Percentiles rank a stretch among this genome's conserved stretches.
Conservation (phyloP, 2,329 filamentous ascomycete genomes). For the Pyrenochaeta sp. region DNA sequence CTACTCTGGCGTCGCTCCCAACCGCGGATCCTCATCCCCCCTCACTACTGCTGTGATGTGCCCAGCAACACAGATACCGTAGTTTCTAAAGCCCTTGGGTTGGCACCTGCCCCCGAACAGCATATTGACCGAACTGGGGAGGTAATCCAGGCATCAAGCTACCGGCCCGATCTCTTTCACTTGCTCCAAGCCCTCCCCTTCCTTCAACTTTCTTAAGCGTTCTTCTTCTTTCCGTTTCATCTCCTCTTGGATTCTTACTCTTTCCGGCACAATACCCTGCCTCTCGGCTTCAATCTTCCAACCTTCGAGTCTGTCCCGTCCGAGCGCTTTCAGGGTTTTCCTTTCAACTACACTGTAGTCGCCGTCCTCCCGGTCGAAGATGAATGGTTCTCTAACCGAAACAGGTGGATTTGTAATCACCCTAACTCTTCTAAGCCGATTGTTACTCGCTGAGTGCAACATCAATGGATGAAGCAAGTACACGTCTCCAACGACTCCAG, state of each 20-base stretch:
- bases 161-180: constrained; percentile 19
- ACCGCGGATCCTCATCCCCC: no score
- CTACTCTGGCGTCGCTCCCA: no score
- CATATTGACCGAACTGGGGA: no score
- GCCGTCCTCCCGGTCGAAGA: constrained; percentile 60
- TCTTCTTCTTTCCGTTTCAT: constrained; percentile 61
- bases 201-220: constrained; percentile 51
- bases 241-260: constrained; percentile 57
- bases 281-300: constrained; percentile 63
- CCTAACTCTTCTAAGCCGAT: constrained; percentile 57
- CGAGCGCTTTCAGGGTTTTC: constrained; percentile 62
- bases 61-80: no score
- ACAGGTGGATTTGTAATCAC: constrained; percentile 67
- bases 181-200: constrained; percentile 20
- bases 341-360: constrained; percentile 65
- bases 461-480: constrained; percentile 69
- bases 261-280: constrained; percentile 61
- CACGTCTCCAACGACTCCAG: constrained; percentile 64
- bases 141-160: constrained; percentile 10
- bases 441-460: constrained; percentile 64
- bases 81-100: no score
- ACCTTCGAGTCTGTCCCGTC: constrained; percentile 56
- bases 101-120: no score
- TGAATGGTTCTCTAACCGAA: constrained; percentile 60
- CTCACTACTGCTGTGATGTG: no score